Conservation (phyloP, 2,329 filamentous ascomycete species). For the Endoconidiophora laricicola region DNA sequence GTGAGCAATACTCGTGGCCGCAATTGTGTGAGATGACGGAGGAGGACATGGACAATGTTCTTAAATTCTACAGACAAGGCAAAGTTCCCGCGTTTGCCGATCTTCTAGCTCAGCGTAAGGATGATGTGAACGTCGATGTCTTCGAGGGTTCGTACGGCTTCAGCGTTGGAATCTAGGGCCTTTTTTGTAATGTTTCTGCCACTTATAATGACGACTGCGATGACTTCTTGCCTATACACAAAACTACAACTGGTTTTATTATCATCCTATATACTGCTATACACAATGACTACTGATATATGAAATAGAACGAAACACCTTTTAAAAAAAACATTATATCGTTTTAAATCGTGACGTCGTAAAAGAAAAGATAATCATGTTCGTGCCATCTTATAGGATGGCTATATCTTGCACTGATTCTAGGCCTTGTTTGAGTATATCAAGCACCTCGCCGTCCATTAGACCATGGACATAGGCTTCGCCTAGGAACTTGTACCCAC, state of each 20-base stretch:
- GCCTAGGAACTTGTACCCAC: conserved; percentile 16
- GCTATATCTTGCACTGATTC: conserved; percentile 12
- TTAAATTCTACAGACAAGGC: conserved; percentile 51
- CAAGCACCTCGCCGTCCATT: conserved; percentile 17
- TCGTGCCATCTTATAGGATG: conserved; percentile 9
- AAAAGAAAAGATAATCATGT: not conserved
- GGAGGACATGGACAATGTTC: conserved; percentile 67
- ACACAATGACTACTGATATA: not conserved
- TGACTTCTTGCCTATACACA: no score
- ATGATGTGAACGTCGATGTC: conserved; percentile 31
- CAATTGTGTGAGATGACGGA: conserved; percentile 71
- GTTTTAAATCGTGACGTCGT: not conserved
- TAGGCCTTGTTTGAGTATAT: conserved; percentile 12
- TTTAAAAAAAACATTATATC: not conserved
- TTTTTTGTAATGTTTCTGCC: not conserved
- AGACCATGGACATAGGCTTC: conserved; percentile 18
- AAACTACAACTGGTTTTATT: no score
- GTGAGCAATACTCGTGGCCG: conserved; percentile 70
- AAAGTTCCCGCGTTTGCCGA: conserved; percentile 39
- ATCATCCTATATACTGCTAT: not conserved
- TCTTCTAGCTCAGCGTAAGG: conserved; percentile 35
- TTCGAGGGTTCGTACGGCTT: conserved; percentile 46
- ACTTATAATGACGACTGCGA: no score
- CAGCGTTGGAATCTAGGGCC: conserved; percentile 27
- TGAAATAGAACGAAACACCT: not conserved